These are phyloP conservation scores for Fraxinus nigra DNA, from an alignment of 305 asterid genomes.

Conservation along the genomic window DNA sequence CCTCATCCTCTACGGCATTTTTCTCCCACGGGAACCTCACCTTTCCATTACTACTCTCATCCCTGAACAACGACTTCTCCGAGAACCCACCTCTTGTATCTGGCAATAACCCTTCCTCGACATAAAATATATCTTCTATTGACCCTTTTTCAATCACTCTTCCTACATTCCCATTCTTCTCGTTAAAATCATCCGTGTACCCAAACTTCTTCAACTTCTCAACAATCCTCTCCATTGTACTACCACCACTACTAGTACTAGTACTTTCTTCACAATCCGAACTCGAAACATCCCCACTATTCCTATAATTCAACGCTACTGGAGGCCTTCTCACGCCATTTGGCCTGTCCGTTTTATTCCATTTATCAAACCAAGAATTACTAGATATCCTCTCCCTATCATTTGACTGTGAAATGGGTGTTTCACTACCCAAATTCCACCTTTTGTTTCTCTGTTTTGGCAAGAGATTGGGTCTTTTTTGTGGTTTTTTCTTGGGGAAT, in stretches of 20 bases:
- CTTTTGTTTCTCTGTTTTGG: slow-evolving; percentile 24
- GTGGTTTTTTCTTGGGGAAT: slow-evolving; percentile 32
- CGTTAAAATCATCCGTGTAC: slow-evolving; percentile 61
- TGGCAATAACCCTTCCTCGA: slow-evolving; percentile 82
- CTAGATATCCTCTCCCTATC: slow-evolving; percentile 27
- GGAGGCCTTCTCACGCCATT: slow-evolving; percentile 42
- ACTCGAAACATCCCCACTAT: slow-evolving; percentile 50
- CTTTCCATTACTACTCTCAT: slow-evolving; percentile 45
- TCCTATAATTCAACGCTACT: slow-evolving; percentile 46
- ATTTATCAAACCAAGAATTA: slow-evolving; percentile 72
- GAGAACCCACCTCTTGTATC: slow-evolving; percentile 81
- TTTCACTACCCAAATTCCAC: slow-evolving; percentile 26
- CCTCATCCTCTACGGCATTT: slow-evolving; percentile 29
- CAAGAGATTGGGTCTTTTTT: slow-evolving; percentile 41
- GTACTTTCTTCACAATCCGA: slow-evolving; percentile 70
- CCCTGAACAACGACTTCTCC: slow-evolving; percentile 53
- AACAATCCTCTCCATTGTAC: slow-evolving; percentile 92
- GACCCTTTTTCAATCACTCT: slow-evolving; percentile 69
- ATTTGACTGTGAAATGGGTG: slow-evolving; percentile 21
- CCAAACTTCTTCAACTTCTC: slow-evolving; percentile 86
- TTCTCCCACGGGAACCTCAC: slow-evolving; percentile 89
- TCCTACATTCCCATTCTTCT: slow-evolving; percentile 29
- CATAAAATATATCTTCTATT: slow-evolving; percentile 75
- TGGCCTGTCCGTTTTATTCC: slow-evolving; percentile 47
- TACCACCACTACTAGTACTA: slow-evolving; percentile 52